Conservation (phyloP, 2,329 filamentous ascomycete species). For the Diaporthe destruens region DNA sequence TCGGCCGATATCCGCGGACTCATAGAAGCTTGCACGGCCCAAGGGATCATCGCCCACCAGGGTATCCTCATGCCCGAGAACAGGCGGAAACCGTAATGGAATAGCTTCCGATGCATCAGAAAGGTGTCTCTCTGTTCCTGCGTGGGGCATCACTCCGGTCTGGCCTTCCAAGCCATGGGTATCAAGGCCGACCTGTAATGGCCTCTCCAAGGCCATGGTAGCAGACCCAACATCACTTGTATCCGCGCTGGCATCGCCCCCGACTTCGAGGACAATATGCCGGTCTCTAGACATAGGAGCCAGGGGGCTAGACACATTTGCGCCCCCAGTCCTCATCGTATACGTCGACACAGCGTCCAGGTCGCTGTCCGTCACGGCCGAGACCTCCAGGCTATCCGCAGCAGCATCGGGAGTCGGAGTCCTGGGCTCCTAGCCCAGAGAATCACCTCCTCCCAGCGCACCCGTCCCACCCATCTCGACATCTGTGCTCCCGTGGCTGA, state of each 20-base stretch:
- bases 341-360: neutral
- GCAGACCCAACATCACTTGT: neutral
- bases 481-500: slow-evolving; percentile 49
- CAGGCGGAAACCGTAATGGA: neutral
- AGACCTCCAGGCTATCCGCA: slow-evolving; percentile 15
- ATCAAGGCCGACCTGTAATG: neutral
- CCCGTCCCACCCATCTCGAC: slow-evolving; percentile 42
- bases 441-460: slow-evolving; percentile 54
- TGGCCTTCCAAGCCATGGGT: neutral
- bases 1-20: no score
- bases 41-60: neutral
- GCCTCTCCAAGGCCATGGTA: neutral
- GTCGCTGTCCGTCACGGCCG: neutral
- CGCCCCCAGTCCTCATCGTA: neutral
- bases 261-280: neutral
- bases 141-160: neutral
- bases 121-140: neutral
- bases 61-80: neutral
- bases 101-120: neutral
- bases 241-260: neutral
- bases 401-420: slow-evolving; percentile 24
- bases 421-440: slow-evolving; percentile 37
- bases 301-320: neutral
- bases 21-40: neutral
- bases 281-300: neutral